Base-by-base conservation (phyloP, 768 basidiomycete species). In the Kondoa malvinella region DNA sequence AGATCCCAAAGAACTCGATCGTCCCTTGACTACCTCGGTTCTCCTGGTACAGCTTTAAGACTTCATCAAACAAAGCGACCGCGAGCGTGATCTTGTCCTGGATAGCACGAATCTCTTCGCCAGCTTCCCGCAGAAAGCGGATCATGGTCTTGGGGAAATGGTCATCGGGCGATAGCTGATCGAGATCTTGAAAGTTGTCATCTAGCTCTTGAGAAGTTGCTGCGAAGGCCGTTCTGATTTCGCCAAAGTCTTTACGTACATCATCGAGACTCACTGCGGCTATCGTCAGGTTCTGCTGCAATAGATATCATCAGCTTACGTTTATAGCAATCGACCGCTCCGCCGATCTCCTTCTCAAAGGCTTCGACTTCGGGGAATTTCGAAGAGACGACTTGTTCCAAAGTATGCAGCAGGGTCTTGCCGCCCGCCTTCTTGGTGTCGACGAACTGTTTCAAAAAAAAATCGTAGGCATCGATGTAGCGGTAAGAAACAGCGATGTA, bases 341-440 rank as follows among this genome's bases (percentile, higher is more conserved):
- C 89, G 57, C 82, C 82, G 30, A 99, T 80, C 77, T 97, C 94
- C 4, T 91, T 87, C 50, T 95, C 75, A 77, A 97, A 99, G 2
- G 80, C 82, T 74, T 89, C 87, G 82, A 94, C 89, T 33, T 85
- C 81, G 17, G 85, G 86, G 78, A 97, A 95, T 72, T 92, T 86
- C 73, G 86, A 88, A 31, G 85, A 80, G 8, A 97, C 84, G 0
- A 89, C 92, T 66, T 87, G 81, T 75, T 95, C 92, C 61, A 96
- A 77, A 81, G 96, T 97, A 77, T 97, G 92, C 0, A 99, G 81
- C 40, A 97, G 81, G 0, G 92, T 99, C 15, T 88, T 90, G 68
- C 92, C 94, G 74, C 91, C 87, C 27, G 89, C 83, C 2, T 92
- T 94, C 78, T 99, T 99, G 2, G 94, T 99, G 75, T 99, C 95